Evolutionary conservation across 2,329 filamentous ascomycete species (phyloP), one percentile per base, ranked within the genome.

Genomic region (Botrytis sinoallii): DNA sequence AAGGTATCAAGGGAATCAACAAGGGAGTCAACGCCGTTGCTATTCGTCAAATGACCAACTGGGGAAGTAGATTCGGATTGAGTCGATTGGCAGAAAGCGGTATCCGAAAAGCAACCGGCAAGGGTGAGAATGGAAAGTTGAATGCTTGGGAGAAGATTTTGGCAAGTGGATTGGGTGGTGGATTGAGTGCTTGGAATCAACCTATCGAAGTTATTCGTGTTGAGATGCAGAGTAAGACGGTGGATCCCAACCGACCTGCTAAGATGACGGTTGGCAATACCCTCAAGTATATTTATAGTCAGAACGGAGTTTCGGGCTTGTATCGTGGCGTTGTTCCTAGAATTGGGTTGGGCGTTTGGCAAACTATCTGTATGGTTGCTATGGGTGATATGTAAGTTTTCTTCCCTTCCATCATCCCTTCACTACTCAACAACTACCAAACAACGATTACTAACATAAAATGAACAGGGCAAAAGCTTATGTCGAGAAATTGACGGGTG

Each of bases 351-450:
- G 92, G 96, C 82, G 90, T 99, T 86, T 99, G 96, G 96, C 96
- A 99, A 89, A 99, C 96, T 76, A 92, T 99, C 82, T 99, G 96
- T 89, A 99, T 99, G 96, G 96, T 99, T 85, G 96, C 95, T 81
- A 88, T 98, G 84, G 96, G 96, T 85, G 96, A 98, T 86, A 95
- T 97, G 94, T 97, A 86, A 87, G 94, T 79, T 70, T 74, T 70
- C 68, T 57, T 74, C 76, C 63, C 42, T 35, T 9, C 38, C 14
- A 38, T 29, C 18, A 20, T 20, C 4, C 20, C 59, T 38, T 22
- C 22, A 9, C 16, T 20, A 38, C 29, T 25, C 46, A 18, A 2
- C 18, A 38, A 20, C 14, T 25, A 12, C 32, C 22, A 6, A 32
- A n/a, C 2, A 42, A 12, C 25, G 44, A 18, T 48, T 61, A 63